Evolutionary conservation across 2,329 filamentous ascomycete genomes (phyloP), one percentile per base, ranked within the genome.

Genomic region (Emergomyces orientalis): DNA sequence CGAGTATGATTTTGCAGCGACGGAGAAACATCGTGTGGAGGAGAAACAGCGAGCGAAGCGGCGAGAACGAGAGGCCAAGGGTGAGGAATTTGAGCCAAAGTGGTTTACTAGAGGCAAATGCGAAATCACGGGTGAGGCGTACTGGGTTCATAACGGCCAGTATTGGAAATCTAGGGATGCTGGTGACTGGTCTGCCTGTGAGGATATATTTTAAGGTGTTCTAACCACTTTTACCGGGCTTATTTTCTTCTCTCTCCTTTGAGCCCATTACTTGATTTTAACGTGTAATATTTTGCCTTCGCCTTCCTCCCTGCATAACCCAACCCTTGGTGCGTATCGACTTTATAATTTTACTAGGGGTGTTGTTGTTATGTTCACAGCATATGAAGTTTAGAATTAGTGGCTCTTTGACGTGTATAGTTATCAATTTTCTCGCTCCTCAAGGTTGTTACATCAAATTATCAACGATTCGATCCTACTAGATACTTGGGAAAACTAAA

Each of bases 11-110:
- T 82, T 94, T 64, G 94, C 94, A 1, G 94, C 93, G 0, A 85
- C 84, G 5, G 94, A 99, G 80, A 99, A 99, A 84, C 94, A 93
- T 71, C 83, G 94, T 1, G 84, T 99, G 0, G 94, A 99, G 76
- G 89, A 97, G 78, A 91, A 87, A 67, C 94, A 99, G 80, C 83
- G 94, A 64, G 86, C 87, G 11, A 87, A 88, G 63, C 80, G 94
- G 65, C 79, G 89, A 62, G 78, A 82, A 63, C 82, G 92, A 30
- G 93, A 99, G 76, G 82, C 83, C 37, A 83, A 78, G 2, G 94
- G 94, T 3, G 88, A 95, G 66, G 87, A 93, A 65, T 97, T 94
- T 72, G 76, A 78, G 49, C 91, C 94, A 0, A 86, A 88, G 56
- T 99, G 93, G 92, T 99, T 99, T 74, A 78, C 72, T 47, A 90